Evolutionary conservation across 1,284 basidiomycete species (phyloP), one percentile per base, ranked within the genome.

Genomic region (Ustilago crameri): DNA sequence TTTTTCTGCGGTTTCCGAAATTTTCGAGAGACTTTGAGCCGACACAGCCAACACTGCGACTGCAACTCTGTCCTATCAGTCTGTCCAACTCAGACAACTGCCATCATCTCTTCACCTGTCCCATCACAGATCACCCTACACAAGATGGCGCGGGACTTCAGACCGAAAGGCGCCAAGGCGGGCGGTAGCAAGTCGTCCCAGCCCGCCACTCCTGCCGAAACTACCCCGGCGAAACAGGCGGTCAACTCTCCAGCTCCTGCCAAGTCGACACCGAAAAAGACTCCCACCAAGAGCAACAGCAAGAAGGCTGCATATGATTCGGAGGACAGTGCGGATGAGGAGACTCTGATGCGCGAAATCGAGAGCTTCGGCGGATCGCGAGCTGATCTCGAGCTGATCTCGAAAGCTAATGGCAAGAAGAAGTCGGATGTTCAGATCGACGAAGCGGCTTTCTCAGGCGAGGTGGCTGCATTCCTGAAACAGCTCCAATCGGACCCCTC

Each of bases 61-160:
- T 12, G n/a, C 32, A 54, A 46, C 40, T 51, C 40, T 51, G 38
- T 51, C 17, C 20, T 5, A 17, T 5, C 26, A 35, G 26, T 15
- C n/a, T 9, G 18, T 34, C 46, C 5, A 23, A 37, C 34, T 38
- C 22, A 44, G 45, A 32, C 15, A 15, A 35, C 27, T 26, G 26
- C 12, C 7, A 32, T 23, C 32, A 20, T 24, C 46, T 18, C 20
- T 22, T 53, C 50, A 49, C 24, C 41, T 27, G 2, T 17, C 24
- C 15, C 26, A 35, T 23, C 30, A 32, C 49, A 30, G 52, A 9
- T n/a, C 41, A 42, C 41, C 65, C 50, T 9, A 32, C 23, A n/a
- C 35, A 59, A 32, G 26, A 78, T 78, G 76, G 57, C 66, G 35
- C 62, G 74, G 54, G 74, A 78, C 45, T 76, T 76, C 52, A 55